Percentiles rank a stretch among this genome's conserved stretches.
These are phyloP conservation scores for Spinacia oleracea DNA, from an alignment of 179 eudicot species.

Conservation along the genomic window DNA sequence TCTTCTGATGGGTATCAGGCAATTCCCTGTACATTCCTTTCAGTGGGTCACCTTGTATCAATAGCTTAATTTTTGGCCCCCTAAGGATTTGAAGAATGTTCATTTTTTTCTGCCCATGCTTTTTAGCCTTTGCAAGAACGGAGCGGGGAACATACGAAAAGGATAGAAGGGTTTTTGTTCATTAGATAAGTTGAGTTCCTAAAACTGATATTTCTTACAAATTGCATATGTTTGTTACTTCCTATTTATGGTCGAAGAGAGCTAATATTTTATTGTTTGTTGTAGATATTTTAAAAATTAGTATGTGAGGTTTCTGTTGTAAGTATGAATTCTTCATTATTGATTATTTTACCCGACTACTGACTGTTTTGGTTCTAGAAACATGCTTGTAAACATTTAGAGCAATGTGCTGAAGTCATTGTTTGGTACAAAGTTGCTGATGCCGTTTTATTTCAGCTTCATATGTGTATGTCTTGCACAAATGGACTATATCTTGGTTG, in stretches of 20 bases:
- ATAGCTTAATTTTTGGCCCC: not conserved
- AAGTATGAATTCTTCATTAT: constrained; percentile 19
- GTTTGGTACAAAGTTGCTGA: not conserved
- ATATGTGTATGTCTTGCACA: too few relatives aligned
- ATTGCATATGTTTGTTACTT: constrained; percentile 19
- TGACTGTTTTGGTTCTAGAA: constrained; percentile 7
- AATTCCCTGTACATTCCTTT: constrained; percentile 1
- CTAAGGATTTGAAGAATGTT: constrained; percentile 2
- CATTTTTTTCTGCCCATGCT: constrained; percentile 3
- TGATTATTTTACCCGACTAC: constrained; percentile 3
- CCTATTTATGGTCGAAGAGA: constrained; percentile 15
- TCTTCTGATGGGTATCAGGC: constrained; percentile 4
- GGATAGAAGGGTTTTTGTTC: constrained; percentile 12
- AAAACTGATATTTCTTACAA: constrained; percentile 1
- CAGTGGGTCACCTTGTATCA: constrained; percentile 15
- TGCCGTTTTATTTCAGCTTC: not conserved
- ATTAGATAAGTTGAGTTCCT: constrained; percentile 10
- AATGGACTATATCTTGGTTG: too few relatives aligned
- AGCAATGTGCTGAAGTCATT: not conserved
- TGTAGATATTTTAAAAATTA: constrained; percentile 17
- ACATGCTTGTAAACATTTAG: not conserved
- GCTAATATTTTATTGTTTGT: constrained; percentile 14
- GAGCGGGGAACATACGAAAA: constrained; percentile 12
- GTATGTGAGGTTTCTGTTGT: constrained; percentile 22
- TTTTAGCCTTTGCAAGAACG: not conserved